Evolutionary conservation across 2,329 filamentous ascomycete species (phyloP), one percentile per base, ranked within the genome.

Genomic region (Talaromyces sp.): DNA sequence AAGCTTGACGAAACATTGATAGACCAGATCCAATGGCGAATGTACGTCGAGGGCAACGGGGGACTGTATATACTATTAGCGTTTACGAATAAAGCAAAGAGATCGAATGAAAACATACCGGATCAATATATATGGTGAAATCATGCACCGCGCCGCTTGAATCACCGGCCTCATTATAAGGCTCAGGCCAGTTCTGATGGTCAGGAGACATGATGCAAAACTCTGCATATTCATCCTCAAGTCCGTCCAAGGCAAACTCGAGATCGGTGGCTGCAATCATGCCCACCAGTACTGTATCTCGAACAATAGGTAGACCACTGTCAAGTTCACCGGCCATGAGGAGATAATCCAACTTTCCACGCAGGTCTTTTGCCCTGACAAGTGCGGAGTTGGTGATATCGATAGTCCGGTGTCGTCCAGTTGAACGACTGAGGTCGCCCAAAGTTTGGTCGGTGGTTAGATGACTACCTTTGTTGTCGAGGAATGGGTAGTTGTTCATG

Each of bases 401-500:
- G 69, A 99, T 97, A 63, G 93, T 82, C 62, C 93, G 86, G 73
- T 93, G 88, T 60, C 85, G 86, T 14, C 91, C 89, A 3, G 91
- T 82, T 5, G 89, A 88, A 1, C 91, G 88, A 0, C 94, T 89
- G 64, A 99, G 95, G 68, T 97, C 94, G 14, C 89, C 90, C 0
- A 99, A 84, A 63, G 96, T 90, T 0, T 90, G 89, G 0, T 93
- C 96, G 76, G 97, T 97, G 19, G 96, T 84, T 1, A 94, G 93
- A 70, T 96, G 93, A 67, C 93, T 87, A 19, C 54, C 60, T 76
- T 97, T 98, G 79, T 96, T 96, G 78, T 97, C 93, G n/a, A 99
- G 85, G 80, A 96, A 97, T 0, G 95, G 95, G 70, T 98, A 99
- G 2, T 92, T 90, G 77, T 99, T 98, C 90, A 99, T 94, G 74